Percentiles rank a stretch among this genome's conserved stretches.
Conservation (phyloP, 352 stramenopile species). For the Pythium biforme region DNA sequence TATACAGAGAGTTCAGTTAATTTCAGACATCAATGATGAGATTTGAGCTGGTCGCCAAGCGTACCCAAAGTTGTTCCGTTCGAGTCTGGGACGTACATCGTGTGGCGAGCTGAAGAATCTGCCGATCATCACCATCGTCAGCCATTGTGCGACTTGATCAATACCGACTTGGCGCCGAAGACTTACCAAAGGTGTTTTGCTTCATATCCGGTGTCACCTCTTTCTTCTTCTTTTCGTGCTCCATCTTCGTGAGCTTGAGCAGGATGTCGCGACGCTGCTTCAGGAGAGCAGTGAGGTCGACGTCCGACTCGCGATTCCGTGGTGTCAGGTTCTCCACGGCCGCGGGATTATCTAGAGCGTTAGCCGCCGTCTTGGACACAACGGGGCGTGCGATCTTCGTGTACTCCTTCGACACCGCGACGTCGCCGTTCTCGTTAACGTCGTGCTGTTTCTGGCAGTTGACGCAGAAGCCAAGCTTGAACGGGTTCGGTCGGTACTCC, state of each 20-base stretch:
- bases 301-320: slow-evolving; percentile 66
- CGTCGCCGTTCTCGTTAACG: slow-evolving; percentile 63
- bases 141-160: not conserved
- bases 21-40: not conserved
- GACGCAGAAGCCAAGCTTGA: slow-evolving; percentile 87
- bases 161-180: not conserved
- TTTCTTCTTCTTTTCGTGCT: slow-evolving; percentile 49
- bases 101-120: slow-evolving; percentile 40
- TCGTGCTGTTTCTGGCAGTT: slow-evolving; percentile 91
- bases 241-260: slow-evolving; percentile 57
- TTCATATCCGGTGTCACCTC: slow-evolving; percentile 33
- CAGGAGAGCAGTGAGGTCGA: slow-evolving; percentile 73
- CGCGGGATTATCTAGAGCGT: slow-evolving; percentile 73
- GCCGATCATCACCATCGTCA: not conserved
- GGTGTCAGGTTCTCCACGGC: slow-evolving; percentile 49
- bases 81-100: slow-evolving; percentile 45
- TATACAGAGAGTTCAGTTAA: slow-evolving; percentile 10
- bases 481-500: slow-evolving; percentile 81
- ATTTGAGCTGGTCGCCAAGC: not conserved
- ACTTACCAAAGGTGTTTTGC: slow-evolving; percentile 48
- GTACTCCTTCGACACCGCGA: slow-evolving; percentile 72
- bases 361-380: slow-evolving; percentile 74
- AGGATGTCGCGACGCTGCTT: slow-evolving; percentile 78
- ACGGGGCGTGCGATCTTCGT: slow-evolving; percentile 76
- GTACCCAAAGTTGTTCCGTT: slow-evolving; percentile 37